phyloP scores from a whole-genome alignment of 139 green algal species.

The Asterochloris sp. region DNA sequence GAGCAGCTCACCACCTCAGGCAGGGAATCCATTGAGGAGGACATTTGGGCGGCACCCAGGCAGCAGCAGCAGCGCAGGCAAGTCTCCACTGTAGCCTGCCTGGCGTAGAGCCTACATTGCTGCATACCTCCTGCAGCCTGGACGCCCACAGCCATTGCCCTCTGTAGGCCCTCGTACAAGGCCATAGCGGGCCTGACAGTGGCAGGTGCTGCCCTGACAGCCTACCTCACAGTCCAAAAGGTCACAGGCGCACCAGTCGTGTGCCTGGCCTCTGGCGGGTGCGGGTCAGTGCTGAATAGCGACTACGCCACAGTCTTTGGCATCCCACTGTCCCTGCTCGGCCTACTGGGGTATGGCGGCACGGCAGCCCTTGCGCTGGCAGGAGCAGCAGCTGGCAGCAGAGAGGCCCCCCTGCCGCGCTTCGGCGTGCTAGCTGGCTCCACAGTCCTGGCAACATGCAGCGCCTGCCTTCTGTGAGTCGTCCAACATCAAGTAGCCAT shows the following conservation, averaged over 20 bases:
- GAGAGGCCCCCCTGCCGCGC: neutral
- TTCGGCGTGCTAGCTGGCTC: slow-evolving; percentile 38
- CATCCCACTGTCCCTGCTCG: slow-evolving; percentile 62
- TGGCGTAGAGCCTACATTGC: no score
- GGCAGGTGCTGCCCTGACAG: slow-evolving; percentile 3
- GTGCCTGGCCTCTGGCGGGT: slow-evolving; percentile 65
- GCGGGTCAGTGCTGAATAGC: slow-evolving; percentile 67
- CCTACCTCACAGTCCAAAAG: slow-evolving; percentile 9
- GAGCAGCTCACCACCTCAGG: no score
- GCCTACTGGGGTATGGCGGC: slow-evolving; percentile 57
- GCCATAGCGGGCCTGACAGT: neutral
- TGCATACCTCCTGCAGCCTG: no score
- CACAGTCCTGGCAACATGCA: slow-evolving; percentile 59
- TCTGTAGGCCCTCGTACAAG: neutral
- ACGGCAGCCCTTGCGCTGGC: slow-evolving; percentile 39
- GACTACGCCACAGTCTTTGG: slow-evolving; percentile 70
- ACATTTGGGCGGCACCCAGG: no score
- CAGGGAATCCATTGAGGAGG: no score
- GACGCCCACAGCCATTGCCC: no score
- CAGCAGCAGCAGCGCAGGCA: no score
- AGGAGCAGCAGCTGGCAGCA: neutral
- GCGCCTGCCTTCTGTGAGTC: slow-evolving; percentile 66
- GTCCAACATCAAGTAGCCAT: neutral
- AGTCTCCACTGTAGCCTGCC: no score
- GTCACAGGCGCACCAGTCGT: slow-evolving; percentile 22